A percentile compares a stretch with the other conserved stretches of the same genome.
phyloP scores from a whole-genome alignment of 1,139 yeast genomes.

The Kazachstania sp. region DNA sequence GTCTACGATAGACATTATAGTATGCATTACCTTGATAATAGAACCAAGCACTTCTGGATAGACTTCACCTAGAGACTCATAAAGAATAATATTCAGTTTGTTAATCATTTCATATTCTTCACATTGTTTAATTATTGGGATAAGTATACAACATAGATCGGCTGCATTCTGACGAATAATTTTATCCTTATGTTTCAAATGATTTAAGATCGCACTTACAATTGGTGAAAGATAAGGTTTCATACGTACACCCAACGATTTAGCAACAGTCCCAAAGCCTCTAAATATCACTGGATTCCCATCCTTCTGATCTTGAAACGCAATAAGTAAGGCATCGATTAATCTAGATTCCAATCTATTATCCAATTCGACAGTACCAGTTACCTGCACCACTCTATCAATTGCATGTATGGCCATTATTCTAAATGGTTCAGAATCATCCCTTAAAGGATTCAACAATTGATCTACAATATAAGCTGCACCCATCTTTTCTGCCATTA shows the following conservation, averaged over 20 bases:
- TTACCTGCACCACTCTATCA: constrained; percentile 38
- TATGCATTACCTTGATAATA: constrained; percentile 59
- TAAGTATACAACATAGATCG: constrained; percentile 58
- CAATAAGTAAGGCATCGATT: constrained; percentile 74
- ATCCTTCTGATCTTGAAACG: constrained; percentile 69
- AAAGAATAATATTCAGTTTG: constrained; percentile 66
- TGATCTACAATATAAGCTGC: constrained; percentile 51
- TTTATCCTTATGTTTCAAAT: constrained; percentile 65
- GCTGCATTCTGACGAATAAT: constrained; percentile 81
- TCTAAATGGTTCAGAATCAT: constrained; percentile 74
- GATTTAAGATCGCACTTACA: constrained; percentile 62
- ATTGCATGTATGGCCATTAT: constrained; percentile 72
- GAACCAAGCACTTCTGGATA: constrained; percentile 92
- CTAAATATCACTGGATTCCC: constrained; percentile 49
- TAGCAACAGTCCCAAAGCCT: constrained; percentile 59
- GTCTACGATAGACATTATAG: constrained; percentile 46
- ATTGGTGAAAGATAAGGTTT: constrained; percentile 71
- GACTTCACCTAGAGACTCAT: constrained; percentile 90
- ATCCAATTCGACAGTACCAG: constrained; percentile 44
- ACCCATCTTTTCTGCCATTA: constrained; percentile 62
- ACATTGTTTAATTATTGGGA: constrained; percentile 61
- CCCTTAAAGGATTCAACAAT: constrained; percentile 56
- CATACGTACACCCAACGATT: constrained; percentile 59
- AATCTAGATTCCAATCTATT: constrained; percentile 57
- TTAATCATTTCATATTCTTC: constrained; percentile 55